phyloP scores from a whole-genome alignment of 768 basidiomycete genomes.

The Hygrocybe punicea region DNA sequence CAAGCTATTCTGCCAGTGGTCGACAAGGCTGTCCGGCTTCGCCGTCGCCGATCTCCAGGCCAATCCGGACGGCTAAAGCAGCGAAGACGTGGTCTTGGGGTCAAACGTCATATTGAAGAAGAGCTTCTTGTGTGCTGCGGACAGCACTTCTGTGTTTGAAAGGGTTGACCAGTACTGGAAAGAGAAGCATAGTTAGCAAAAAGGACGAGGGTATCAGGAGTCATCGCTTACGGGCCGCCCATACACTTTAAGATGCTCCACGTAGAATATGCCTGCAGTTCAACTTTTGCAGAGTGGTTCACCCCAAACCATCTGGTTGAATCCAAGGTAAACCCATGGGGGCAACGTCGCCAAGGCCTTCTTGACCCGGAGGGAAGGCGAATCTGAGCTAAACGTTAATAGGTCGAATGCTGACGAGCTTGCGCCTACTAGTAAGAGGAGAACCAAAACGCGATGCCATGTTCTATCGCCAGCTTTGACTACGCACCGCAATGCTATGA shows the following conservation, averaged over 20 bases:
- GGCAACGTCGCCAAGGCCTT: neutral
- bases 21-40: neutral
- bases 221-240: slow-evolving; percentile 6
- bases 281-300: neutral
- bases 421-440: slow-evolving; percentile 1
- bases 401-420: neutral
- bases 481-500: slow-evolving; percentile 2
- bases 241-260: slow-evolving; percentile 6
- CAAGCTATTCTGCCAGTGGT: neutral
- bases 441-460: slow-evolving; percentile 1
- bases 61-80: neutral
- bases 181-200: neutral
- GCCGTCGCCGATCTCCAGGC: neutral
- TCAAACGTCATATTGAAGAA: neutral
- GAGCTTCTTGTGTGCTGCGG: neutral
- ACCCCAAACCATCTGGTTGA: slow-evolving; percentile 2
- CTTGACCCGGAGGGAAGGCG: neutral
- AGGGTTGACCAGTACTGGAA: neutral
- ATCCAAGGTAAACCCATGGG: slow-evolving; percentile 5
- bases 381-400: neutral
- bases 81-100: neutral
- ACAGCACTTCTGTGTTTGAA: neutral
- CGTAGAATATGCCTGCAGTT: neutral
- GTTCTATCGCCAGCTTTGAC: slow-evolving; percentile 4
- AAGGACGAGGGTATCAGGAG: neutral